Conservation (phyloP, 257 asterid genomes). For the Gentiana macrophylla region DNA sequence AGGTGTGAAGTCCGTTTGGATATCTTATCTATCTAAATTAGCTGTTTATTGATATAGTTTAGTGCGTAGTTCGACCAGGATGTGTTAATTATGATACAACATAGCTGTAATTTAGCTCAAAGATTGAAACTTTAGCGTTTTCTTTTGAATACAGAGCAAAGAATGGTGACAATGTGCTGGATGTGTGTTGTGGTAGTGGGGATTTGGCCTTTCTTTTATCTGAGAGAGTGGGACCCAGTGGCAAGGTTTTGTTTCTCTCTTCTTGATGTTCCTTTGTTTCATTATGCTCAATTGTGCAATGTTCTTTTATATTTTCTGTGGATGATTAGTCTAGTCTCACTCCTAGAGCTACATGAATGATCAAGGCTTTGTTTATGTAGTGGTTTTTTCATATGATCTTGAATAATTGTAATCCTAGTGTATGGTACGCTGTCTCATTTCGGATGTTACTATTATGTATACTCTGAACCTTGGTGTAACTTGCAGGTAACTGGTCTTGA, state of each 20-base stretch:
- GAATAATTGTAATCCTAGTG: no score
- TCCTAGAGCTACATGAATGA: no score
- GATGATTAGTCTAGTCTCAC: no score
- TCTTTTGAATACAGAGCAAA: slow-evolving; percentile 42
- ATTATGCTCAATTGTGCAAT: not conserved
- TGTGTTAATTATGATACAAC: not conserved
- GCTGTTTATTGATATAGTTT: not conserved
- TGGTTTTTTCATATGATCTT: no score
- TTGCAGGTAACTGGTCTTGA: slow-evolving; percentile 74
- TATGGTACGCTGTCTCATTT: no score
- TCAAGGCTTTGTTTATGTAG: no score
- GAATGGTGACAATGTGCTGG: slow-evolving; percentile 65
- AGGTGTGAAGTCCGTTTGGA: not conserved
- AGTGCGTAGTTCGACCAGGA: not conserved
- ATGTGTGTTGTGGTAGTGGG: slow-evolving; percentile 90
- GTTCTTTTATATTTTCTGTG: no score
- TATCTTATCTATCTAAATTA: not conserved
- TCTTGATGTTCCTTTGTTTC: not conserved
- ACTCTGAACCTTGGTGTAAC: slow-evolving; percentile 5
- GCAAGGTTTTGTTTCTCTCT: slow-evolving; percentile 43
- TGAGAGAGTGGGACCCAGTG: slow-evolving; percentile 60
- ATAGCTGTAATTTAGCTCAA: not conserved
- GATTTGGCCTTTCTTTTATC: slow-evolving; percentile 77
- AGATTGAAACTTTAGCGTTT: slow-evolving; percentile 10
- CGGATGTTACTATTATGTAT: not conserved